Base-by-base conservation (phyloP, 768 basidiomycete genomes). In the Dioszegia hungarica region DNA sequence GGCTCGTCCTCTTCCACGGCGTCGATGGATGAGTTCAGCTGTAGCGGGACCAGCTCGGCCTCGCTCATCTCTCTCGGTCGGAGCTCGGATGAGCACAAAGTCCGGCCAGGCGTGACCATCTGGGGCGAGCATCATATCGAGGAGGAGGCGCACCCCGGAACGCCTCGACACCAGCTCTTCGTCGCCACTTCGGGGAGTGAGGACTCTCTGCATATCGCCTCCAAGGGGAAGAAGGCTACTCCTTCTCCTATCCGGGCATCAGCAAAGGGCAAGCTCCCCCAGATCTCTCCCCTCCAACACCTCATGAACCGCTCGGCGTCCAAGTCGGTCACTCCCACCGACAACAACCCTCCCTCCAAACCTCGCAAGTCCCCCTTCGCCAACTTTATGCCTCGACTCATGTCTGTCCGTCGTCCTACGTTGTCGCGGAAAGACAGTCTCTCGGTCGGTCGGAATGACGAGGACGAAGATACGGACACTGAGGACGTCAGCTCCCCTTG, bases 1-100 rank as follows among this genome's bases (percentile, higher is more conserved):
- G 64, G 64, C 17, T 72, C 70, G 10, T 51, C 49, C 3, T 51
- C 49, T 1, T 51, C 49, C n/a, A 59, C 49, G 1, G 64, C 64
- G 2, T 68, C 67, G 0, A 63, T 72, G 28, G 69, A 71, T 20
- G 65, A 65, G 5, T 56, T 53, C 41, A 63, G 61, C 38, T 61
- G 61, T 5, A 67, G 66, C 50, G 68, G 66, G 17, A 56, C 69
- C 3, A 62, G 60, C 34, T 63, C 66, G 9, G 52, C 64, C 2
- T 68, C 66, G 3, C 59, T 71, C 2, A 40, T 46, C 5, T 63
- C 61, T 5, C 54, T 66, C 10, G 66, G 55, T 2, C 47, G 69
- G 33, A 67, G 56, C 38, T 71, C 69, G n/a, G 54, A 56, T 11
- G 68, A 67, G 11, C 63, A 67, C 28, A 43, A 46, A 11, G 46